Evolutionary conservation across 306 rosid genomes (phyloP), one percentile per base, ranked within the genome.

Genomic region (Vigna unguiculata): DNA sequence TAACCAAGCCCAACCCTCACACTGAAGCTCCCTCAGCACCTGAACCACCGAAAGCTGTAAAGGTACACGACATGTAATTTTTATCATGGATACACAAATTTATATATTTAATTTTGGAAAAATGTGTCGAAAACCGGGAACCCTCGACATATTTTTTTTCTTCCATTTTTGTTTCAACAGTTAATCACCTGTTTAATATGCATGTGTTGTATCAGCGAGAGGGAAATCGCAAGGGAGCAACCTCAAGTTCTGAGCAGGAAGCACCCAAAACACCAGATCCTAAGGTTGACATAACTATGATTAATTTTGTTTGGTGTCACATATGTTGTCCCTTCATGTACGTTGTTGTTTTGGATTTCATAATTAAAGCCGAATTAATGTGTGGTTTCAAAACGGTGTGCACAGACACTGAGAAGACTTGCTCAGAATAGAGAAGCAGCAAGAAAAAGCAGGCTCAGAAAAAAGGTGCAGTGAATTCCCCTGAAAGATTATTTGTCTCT

Each of bases 341-440:
- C 0, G 9, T 6, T 34, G 40, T 34, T 34, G 36, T 41, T 59
- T 38, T 13, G 15, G 30, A 10, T 9, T 14, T 19, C 22, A 21
- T 8, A 72, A 52, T 54, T 11, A 71, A 63, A 69, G 24, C 5
- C 49, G 25, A 83, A 41, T 68, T 40, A n/a, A 19, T 53, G 59
- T n/a, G 49, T 63, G 63, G 3, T 59, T 65, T 47, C 36, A 36
- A 51, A 57, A 66, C 45, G 71, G 32, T 59, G 14, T 71, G 46
- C 80, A 82, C 85, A 95, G 99, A 95, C 91, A 17, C 80, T 95
- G 34, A 92, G 99, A 86, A 89, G 99, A 86, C 96, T 95, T 64
- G 99, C 99, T 67, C 99, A 95, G 83, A 95, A 95, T 88, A 91
- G 99, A 80, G 99, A 95, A 78, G 99, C 99, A 66, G 99, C 99